Base-by-base conservation (phyloP, 2,329 filamentous ascomycete species). In the Mariannaea sp. region DNA sequence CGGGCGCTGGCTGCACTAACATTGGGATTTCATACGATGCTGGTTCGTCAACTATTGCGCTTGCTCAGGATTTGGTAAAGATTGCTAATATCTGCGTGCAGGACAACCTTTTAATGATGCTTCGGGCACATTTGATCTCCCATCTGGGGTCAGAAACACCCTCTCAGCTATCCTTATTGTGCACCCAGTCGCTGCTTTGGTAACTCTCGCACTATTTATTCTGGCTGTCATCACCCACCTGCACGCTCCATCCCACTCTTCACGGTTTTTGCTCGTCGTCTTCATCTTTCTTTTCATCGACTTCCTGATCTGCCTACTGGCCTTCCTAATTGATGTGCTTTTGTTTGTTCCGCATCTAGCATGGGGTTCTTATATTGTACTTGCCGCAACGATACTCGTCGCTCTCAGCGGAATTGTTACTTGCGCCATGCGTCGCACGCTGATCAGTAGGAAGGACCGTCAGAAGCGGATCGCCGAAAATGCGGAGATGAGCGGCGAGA, bases 401-500 rank as follows among this genome's bases (percentile, higher is more conserved):
- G 86, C 89, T 45, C 78, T 90, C 19, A 89, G 90, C 68, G 88
- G 87, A 35, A 82, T 99, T 52, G 86, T 97, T 29, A 92, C 92
- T 7, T 99, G 92, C 70, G 92, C 91, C 17, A 97, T 97, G 92
- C 88, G 94, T 59, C 86, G 93, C 55, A 95, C 92, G 2, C 78
- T 97, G 52, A 90, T 97, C 56, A 90, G 90, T 71, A 85, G 93
- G 65, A 97, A 97, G 76, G 90, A 92, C n/a, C 84, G 92, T 57
- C 92, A 94, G 80, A 90, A 87, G 77, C 85, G 91, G 39, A 95
- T 97, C 68, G 91, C 86, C 2, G 89, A 95, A 71, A 96, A 97
- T 69, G 90, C 92, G 7, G 92, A 97, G 70, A 97, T 97, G 92
- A 97, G 90, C 70, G 93, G 93, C 22, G 86, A 94, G 66, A 94